Evolutionary conservation across 441 rosid species (phyloP), one percentile per base, ranked within the genome.

Genomic region (Breynia disticha): DNA sequence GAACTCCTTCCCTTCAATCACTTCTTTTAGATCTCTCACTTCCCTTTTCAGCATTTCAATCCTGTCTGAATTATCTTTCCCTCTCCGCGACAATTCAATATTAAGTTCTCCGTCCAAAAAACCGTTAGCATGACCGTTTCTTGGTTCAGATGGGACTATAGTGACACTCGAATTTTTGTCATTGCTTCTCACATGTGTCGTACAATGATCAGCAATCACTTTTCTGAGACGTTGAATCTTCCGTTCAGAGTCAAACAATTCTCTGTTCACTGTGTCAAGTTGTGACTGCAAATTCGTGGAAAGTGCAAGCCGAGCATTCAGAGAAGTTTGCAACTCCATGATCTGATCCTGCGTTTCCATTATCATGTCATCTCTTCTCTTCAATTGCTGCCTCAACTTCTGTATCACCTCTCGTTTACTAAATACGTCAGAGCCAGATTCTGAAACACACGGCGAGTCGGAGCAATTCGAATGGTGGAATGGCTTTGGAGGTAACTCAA

Each of bases 291-390:
- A 70, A 61, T 80, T 84, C 50, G 70, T 71, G 17, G 97, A 80
- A 58, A 77, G 87, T 18, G 79, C 68, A 61, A 76, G 48, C 68
- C 86, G 95, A 19, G 86, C 60, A 48, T 70, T 81, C 15, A 73
- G 71, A 4, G 97, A 93, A 69, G 72, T 93, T 71, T 84, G 95
- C 69, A 78, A 62, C 67, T 84, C 93, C 24, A 70, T 17, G 7
- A 88, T 83, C 76, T 88, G 98, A 50, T 86, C 98, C 70, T 93
- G 98, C 98, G 88, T 93, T 75, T 93, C 96, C 56, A 84, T 64
- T 57, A 86, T 77, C 98, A 93, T 83, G 50, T 88, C 97, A 57
- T 88, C 97, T 24, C 96, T 81, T 72, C 97, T 86, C 82, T 88
- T 93, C 67, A 93, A 52, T 63, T 93, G 98, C 62, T 93, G 98